A percentile compares a stretch with the other conserved stretches of the same genome.
phyloP scores from a whole-genome alignment of 768 basidiomycete species.

The Xerocomus brunneocitrinus region DNA sequence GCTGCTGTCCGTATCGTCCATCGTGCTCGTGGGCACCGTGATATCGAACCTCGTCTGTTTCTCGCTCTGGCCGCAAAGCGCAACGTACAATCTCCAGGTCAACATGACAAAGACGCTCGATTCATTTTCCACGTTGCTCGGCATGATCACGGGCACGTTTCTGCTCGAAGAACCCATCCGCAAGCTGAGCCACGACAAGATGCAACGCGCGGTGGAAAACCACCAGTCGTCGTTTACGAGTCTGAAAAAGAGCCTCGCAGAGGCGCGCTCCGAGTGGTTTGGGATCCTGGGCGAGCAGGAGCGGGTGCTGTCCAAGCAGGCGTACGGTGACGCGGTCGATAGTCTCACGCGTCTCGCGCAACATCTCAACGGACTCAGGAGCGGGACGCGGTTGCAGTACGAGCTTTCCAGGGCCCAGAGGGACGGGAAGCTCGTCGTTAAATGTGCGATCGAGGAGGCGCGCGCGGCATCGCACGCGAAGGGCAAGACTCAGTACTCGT shows the following conservation, averaged over 20 bases:
- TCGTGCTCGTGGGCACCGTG: conserved; percentile 69
- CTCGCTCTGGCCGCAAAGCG: conserved; percentile 78
- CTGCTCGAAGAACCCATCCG: conserved; percentile 68
- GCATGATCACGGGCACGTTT: conserved; percentile 79
- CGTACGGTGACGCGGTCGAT: conserved; percentile 84
- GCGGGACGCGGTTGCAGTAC: conserved; percentile 79
- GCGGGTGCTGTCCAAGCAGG: conserved; percentile 37
- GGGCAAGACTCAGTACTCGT: conserved; percentile 25
- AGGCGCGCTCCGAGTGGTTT: conserved; percentile 85
- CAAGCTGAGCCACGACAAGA: conserved; percentile 52
- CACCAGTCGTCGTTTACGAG: conserved; percentile 90
- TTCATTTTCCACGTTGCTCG: conserved; percentile 83
- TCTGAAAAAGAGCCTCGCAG: conserved; percentile 78
- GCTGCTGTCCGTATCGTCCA: conserved; percentile 68
- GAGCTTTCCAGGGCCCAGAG: conserved; percentile 65
- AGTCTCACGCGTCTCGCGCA: conserved; percentile 89
- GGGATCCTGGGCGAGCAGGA: conserved; percentile 23
- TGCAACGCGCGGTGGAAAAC: conserved; percentile 75
- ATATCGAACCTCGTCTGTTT: conserved; percentile 86
- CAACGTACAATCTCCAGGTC: conserved; percentile 73
- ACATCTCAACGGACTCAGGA: conserved; percentile 85
- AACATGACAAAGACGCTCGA: conserved; percentile 84
- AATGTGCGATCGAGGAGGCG: background rate
- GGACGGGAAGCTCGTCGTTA: conserved; percentile 40
- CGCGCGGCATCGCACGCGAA: background rate